These are phyloP conservation scores for Ceratocystis eucalypticola DNA, from an alignment of 2,329 filamentous ascomycete genomes.

Conservation along the genomic window DNA sequence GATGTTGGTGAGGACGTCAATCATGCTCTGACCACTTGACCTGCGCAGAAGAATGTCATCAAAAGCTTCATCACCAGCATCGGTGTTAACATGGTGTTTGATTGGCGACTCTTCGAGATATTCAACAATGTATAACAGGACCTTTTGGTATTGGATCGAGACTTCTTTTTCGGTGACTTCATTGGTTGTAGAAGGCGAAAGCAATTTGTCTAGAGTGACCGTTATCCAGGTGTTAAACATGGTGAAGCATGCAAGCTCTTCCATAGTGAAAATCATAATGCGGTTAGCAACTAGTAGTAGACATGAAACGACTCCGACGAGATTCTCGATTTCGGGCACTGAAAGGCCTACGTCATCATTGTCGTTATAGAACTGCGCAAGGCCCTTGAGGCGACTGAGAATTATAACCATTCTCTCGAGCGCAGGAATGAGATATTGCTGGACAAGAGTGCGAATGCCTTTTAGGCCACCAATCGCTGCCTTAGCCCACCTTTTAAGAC, in stretches of 20 bases:
- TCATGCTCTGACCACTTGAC: background rate
- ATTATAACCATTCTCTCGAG: conserved; percentile 72
- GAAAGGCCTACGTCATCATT: conserved; percentile 54
- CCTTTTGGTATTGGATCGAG: conserved; percentile 56
- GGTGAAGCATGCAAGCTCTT: conserved; percentile 64
- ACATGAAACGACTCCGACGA: conserved; percentile 59
- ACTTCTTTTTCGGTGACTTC: conserved; percentile 69
- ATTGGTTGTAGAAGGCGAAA: conserved; percentile 47
- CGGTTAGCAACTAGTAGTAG: conserved; percentile 64
- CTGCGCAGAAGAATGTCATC: conserved; percentile 33
- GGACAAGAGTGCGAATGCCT: conserved; percentile 60
- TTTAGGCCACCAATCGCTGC: conserved; percentile 66
- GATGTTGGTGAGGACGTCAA: conserved; percentile 6
- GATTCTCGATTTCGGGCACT: conserved; percentile 45
- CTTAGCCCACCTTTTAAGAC: conserved; percentile 91
- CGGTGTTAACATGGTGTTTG: conserved; percentile 42
- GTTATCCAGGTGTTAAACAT: conserved; percentile 75
- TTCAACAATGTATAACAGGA: conserved; percentile 64
- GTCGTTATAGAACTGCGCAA: conserved; percentile 65
- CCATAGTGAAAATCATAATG: conserved; percentile 54
- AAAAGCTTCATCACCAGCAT: conserved; percentile 14
- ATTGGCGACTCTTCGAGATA: conserved; percentile 55
- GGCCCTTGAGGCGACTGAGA: conserved; percentile 66
- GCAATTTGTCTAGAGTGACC: conserved; percentile 66
- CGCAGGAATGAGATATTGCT: conserved; percentile 79